Evolutionary conservation across 164 flowering plant species (phyloP), one percentile per base, ranked within the genome.

Genomic region (Aristolochia fimbriata): DNA sequence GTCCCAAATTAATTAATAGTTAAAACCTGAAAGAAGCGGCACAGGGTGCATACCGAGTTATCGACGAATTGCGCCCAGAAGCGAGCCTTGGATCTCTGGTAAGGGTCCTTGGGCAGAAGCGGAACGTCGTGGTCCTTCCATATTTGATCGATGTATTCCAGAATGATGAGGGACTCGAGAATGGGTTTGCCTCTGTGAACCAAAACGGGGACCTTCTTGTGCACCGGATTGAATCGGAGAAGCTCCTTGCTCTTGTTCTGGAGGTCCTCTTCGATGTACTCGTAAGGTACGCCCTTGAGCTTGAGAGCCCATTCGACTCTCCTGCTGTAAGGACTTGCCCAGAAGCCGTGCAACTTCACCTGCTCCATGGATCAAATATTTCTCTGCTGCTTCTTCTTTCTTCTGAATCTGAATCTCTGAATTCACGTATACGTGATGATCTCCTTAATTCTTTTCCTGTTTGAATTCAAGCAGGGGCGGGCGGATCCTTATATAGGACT

Each of bases 121-220:
- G 72, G 70, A 22, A 12, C 6, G 16, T 47, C n/a, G n/a, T n/a
- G n/a, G n/a, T n/a, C 57, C 13, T 13, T 63, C 77, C 80, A 76
- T 8, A 20, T 51, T 11, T 76, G 74, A 6, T 73, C 73, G 2
- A 71, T 68, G 68, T 74, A 74, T 63, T 71, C 67, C 13, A 70
- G 62, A 21, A 74, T 74, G 22, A 74, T 61, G 2, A 68, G 54
- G 4, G 75, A 75, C 64, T 75, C 71, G 0, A 55, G 25, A 10
- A 74, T 64, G 24, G 77, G 66, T 61, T 22, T 69, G 12, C 63
- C 73, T 1, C 65, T 53, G 58, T 68, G 74, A 11, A 74, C 59
- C 0, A 65, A 55, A 45, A 51, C 63, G 0, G 63, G 63, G 24
- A 61, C 25, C 63, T 47, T 47, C 53, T 61, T 61, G 33, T 61